These are phyloP conservation scores for Miamiensis avidus DNA, from an alignment of 169 alveolate species.

Conservation along the genomic window DNA sequence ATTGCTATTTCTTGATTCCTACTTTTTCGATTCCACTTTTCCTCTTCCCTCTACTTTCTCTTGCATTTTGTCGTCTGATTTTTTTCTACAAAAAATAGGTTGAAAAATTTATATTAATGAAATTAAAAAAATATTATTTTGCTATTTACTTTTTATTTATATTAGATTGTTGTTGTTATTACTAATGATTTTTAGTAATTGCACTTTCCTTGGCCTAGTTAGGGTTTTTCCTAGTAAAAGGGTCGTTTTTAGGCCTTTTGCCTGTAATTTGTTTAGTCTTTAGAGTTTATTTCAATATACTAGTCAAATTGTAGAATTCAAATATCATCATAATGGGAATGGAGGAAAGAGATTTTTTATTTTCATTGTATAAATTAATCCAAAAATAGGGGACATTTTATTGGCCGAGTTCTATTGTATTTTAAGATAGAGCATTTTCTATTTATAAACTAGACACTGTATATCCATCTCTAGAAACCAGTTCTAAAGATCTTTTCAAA, in stretches of 20 bases:
- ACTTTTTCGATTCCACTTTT: no score
- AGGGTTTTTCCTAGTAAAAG: neutral
- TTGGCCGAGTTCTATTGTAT: neutral
- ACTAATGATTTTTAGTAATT: neutral
- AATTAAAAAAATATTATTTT: no score
- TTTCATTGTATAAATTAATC: neutral
- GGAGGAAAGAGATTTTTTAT: no score
- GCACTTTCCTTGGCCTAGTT: neutral
- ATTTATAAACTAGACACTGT: neutral
- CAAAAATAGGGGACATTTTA: neutral
- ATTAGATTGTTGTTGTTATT: neutral
- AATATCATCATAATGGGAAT: neutral
- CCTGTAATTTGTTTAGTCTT: no score
- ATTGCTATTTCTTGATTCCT: no score
- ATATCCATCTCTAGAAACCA: neutral
- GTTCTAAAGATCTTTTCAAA: neutral
- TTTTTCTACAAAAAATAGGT: no score
- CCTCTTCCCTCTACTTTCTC: no score
- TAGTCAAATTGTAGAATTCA: neutral
- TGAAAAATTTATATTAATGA: no score
- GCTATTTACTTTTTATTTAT: neutral
- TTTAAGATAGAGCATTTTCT: neutral
- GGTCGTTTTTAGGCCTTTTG: no score
- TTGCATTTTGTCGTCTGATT: no score
- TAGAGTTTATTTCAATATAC: neutral